Evolutionary conservation across 768 basidiomycete species (phyloP).

Genomic region (Lanmaoa pseudosensibilis): DNA sequence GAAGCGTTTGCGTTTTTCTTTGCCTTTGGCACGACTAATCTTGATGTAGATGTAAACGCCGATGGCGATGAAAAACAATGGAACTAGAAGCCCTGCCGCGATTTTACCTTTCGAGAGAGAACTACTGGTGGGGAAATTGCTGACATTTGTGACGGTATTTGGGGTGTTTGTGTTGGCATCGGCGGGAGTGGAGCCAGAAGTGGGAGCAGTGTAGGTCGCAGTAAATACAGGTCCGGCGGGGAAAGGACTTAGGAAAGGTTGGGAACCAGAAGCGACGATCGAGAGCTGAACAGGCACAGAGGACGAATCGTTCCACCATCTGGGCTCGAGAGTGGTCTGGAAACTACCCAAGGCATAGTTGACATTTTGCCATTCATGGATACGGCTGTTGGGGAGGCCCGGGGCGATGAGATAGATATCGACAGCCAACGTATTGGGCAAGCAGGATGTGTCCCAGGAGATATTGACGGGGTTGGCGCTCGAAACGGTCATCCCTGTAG

Average conservation of each 20-base stretch:
- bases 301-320: conserved; percentile 69
- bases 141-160: conserved; percentile 41
- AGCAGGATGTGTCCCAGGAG: conserved; percentile 64
- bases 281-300: conserved; percentile 53
- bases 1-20: conserved; percentile 57
- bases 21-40: conserved; percentile 48
- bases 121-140: conserved; percentile 35
- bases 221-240: conserved; percentile 71
- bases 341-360: conserved; percentile 49
- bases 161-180: conserved; percentile 41
- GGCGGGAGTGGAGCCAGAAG: conserved; percentile 39
- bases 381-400: conserved; percentile 36
- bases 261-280: conserved; percentile 52
- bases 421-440: conserved; percentile 43
- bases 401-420: conserved; percentile 73
- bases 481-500: conserved; percentile 46
- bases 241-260: conserved; percentile 50
- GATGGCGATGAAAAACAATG: conserved; percentile 56
- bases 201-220: conserved; percentile 53
- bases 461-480: conserved; percentile 52
- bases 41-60: conserved; percentile 51
- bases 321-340: conserved; percentile 50
- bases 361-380: conserved; percentile 61
- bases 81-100: conserved; percentile 63
- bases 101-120: conserved; percentile 53